Evolutionary conservation across 164 flowering plant species (phyloP).

Genomic region (Nymphaea colorata): DNA sequence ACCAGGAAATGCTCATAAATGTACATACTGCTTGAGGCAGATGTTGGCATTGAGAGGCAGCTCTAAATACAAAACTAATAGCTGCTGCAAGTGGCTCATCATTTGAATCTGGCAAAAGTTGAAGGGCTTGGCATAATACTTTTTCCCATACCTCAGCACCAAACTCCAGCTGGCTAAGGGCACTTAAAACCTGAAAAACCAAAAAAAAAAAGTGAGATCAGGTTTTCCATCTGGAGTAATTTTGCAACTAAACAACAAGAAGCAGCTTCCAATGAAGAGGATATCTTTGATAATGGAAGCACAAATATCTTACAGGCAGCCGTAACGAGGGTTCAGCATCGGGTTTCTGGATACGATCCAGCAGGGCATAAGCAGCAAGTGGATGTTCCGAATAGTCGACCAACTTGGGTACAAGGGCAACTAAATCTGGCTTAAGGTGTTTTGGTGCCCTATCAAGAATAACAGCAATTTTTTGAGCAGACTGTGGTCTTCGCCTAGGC

Average conservation of each 20-base stretch:
- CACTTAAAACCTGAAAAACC: slow-evolving; percentile 77
- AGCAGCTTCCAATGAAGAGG: too few species aligned
- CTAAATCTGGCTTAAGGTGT: slow-evolving; percentile 84
- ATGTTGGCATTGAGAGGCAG: slow-evolving; percentile 84
- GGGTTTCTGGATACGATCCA: slow-evolving; percentile 76
- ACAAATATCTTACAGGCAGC: slow-evolving; percentile 47
- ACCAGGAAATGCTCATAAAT: too few species aligned
- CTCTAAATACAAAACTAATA: slow-evolving; percentile 67
- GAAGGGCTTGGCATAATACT: slow-evolving; percentile 52
- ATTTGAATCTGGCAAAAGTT: slow-evolving; percentile 54
- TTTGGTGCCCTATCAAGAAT: slow-evolving; percentile 97
- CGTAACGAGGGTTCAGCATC: slow-evolving; percentile 75
- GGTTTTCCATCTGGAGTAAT: background rate
- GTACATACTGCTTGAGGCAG: slow-evolving; percentile 75
- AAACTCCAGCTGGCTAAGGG: slow-evolving; percentile 87
- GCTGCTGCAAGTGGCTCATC: slow-evolving; percentile 78
- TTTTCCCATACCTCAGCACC: slow-evolving; percentile 84
- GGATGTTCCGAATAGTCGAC: slow-evolving; percentile 98
- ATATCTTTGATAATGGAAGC: too few species aligned
- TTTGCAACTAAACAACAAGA: background rate
- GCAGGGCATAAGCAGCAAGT: slow-evolving; percentile 82
- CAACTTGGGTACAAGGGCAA: slow-evolving; percentile 84
- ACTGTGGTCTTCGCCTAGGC: slow-evolving; percentile 83
- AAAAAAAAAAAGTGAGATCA: slow-evolving; percentile 11
- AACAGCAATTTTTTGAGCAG: slow-evolving; percentile 90